Conservation (phyloP, 306 rosid species). For the Corylus avellana region DNA sequence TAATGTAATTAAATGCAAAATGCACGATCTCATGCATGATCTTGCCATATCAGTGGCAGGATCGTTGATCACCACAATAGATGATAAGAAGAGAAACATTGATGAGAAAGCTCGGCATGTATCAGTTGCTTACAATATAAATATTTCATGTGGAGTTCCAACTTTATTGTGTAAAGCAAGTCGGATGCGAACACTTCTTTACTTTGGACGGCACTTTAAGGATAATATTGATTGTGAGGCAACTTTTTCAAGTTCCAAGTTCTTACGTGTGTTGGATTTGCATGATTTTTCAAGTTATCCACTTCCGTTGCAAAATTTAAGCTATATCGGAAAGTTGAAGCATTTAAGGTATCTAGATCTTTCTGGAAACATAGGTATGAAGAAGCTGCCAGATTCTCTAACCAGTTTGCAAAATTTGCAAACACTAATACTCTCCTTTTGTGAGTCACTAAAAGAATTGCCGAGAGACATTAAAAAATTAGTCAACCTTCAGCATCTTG, state of each 20-base stretch:
- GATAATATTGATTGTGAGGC: too few relatives aligned
- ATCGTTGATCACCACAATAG: too few relatives aligned
- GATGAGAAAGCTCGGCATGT: not conserved
- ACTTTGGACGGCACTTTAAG: rapidly evolving
- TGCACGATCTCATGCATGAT: not conserved
- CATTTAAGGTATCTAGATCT: not conserved
- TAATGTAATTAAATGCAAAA: not conserved
- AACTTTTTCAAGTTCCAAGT: not conserved
- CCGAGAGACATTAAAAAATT: not conserved
- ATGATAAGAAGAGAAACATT: not conserved
- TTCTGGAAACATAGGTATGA: not conserved
- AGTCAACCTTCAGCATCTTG: not conserved
- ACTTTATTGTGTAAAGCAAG: not conserved
- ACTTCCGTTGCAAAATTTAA: too few relatives aligned
- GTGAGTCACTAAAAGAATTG: not conserved
- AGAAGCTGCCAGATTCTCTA: not conserved
- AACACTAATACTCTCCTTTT: not conserved
- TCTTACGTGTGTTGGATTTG: not conserved
- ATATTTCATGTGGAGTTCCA: not conserved
- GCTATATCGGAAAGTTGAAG: not conserved
- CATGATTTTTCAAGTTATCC: too few relatives aligned
- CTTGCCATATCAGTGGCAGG: not conserved
- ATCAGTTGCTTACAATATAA: not conserved
- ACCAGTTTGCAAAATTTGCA: not conserved
- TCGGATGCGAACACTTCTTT: slow-evolving; percentile 13